Base-by-base conservation (phyloP, 768 basidiomycete species). In the Hypsizygus marmoreus region DNA sequence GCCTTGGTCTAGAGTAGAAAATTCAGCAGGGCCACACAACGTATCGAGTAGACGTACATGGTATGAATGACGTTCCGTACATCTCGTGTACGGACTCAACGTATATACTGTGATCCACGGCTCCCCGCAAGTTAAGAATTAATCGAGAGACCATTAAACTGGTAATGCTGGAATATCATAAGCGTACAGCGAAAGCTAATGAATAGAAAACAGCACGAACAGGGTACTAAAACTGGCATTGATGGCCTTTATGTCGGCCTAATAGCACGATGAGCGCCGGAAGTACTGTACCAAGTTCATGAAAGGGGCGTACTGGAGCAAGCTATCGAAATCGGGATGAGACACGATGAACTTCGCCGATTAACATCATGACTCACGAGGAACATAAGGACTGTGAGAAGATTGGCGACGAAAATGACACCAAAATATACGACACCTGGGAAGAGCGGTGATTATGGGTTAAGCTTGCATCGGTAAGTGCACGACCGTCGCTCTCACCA, bases 161-260 rank as follows among this genome's bases (percentile, higher is more conserved):
- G 4, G 67, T 70, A 2, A 71, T 63, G 22, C 67, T 69, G 23
- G 2, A 24, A 13, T n/a, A 13, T 13, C 4, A 10, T 31, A n/a
- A 34, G 22, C 3, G 22, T 29, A 2, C 16, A 6, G 12, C n/a
- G n/a, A 23, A 22, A 13, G 6, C 9, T 13, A 3, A 25, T 14
- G 5, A 2, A n/a, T 29, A 1, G 2, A 14, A 1, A 12, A 3
- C n/a, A n/a, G n/a, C n/a, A 38, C 65, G 45, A 41, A 69, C 70
- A 68, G 32, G 6, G 67, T 67, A 37, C 66, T 70, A 43, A 71
- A 69, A 48, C 68, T 69, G 11, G 68, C 70, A 31, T 67, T 67
- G 3, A 70, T 53, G 7, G 68, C 65, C 53, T 71, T 69, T 25
- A 70, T 53, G 43, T 71, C 65, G 1, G 62, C 55, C 64, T 68